Conservation (phyloP, 257 asterid genomes). For the Verbascum thapsus region DNA sequence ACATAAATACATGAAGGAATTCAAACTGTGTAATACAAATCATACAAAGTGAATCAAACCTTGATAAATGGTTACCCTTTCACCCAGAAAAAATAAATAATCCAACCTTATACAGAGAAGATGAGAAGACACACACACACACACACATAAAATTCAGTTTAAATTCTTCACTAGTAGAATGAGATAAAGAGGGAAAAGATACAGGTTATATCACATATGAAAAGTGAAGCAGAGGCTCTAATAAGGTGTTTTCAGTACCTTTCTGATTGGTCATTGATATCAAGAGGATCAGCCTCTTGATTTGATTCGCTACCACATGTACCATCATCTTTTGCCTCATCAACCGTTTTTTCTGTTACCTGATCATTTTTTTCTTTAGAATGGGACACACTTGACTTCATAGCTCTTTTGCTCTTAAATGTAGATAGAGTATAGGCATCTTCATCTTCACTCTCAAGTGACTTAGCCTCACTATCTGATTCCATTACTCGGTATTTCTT, state of each 20-base stretch:
- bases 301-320: constrained; percentile 28
- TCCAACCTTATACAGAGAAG: constrained; percentile 2
- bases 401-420: constrained; percentile 33
- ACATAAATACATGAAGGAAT: constrained; percentile 19
- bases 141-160: too few species aligned
- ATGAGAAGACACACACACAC: background rate
- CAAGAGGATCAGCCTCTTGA: constrained; percentile 36
- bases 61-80: background rate
- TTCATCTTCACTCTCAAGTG: constrained; percentile 47
- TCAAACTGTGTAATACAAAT: constrained; percentile 16
- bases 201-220: constrained; percentile 2
- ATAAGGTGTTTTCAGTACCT: constrained; percentile 28
- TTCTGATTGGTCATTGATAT: constrained; percentile 29
- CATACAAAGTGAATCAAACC: background rate
- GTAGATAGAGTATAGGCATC: constrained; percentile 46
- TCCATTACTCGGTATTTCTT: constrained; percentile 50
- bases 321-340: constrained; percentile 34
- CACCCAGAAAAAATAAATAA: background rate
- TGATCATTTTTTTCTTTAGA: constrained; percentile 36
- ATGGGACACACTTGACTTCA: constrained; percentile 32
- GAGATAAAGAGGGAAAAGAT: constrained; percentile 8
- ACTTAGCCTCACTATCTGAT: constrained; percentile 51
- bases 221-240: constrained; percentile 21
- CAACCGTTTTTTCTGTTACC: constrained; percentile 30
- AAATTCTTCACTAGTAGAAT: constrained; percentile 1